Base-by-base conservation (phyloP, 2,329 filamentous ascomycete genomes). In the Trichoderma harzianum region DNA sequence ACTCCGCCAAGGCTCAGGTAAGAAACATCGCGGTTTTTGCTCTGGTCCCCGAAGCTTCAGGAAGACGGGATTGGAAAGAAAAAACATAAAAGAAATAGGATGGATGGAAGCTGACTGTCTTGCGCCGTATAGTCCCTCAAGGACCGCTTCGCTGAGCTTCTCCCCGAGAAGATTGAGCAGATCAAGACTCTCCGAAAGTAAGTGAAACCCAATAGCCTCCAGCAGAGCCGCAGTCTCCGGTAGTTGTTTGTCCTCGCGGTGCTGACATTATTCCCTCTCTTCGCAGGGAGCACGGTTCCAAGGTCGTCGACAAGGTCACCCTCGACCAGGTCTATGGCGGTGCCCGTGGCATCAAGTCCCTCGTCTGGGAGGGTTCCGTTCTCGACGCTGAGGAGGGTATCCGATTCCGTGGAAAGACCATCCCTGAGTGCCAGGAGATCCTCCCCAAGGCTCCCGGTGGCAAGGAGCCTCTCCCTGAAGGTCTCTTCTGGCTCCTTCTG, bases 261-360 rank as follows among this genome's bases (percentile, higher is more conserved):
- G 51, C 75, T 79, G 73, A 78, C 72, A 7, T 57, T 60, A 12
- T 68, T 39, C 21, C 28, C 60, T 39, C 39, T 62, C 36, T 55
- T 61, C 53, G 73, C 78, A 97, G 94, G 87, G 95, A 97, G 82
- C 90, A 97, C 84, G 96, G 96, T 83, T 93, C 88, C 88, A 98
- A 95, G 88, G 93, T 98, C 80, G 83, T 99, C 78, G 95, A 96
- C 84, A 94, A 98, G 90, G 94, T 99, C 83, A 99, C 96, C 74
- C 93, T 99, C 77, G 96, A 98, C 89, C 96, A 99, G 88, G 96
- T 97, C 82, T 99, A 98, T 84, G 96, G 96, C 83, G 96, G 96
- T 91, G 96, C 96, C 81, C 95, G 96, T 88, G 95, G 96, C 81
- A 97, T 99, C 87, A 99, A 98, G 91, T 92, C 92, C 78, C 92